Evolutionary conservation across 179 eudicot species (phyloP), one percentile per base, ranked within the genome.

Genomic region (Silene noctiflora): DNA sequence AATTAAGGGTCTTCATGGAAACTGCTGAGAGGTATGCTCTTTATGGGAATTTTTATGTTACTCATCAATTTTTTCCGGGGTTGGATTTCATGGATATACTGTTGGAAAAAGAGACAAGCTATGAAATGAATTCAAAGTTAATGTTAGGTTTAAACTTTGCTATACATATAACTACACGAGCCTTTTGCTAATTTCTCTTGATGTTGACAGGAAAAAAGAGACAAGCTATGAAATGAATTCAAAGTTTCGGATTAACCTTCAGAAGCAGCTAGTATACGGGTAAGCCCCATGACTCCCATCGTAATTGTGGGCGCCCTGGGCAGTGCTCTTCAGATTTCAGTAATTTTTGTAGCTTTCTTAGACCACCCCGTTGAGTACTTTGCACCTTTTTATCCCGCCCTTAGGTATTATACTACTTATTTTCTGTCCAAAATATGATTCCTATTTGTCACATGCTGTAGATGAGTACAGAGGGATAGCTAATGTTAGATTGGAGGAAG

Each of bases 181-280:
- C 20, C 14, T 48, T 71, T 71, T 51, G 19, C 19, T 53, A 53
- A 53, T 53, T 53, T 14, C 62, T 72, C 27, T 31, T 25, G 67
- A 46, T 66, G 14, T 66, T 73, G 31, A 56, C 90, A 93, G 99
- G 91, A 95, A 91, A 83, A 93, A 82, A 84, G 99, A 93, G 75
- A 81, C 81, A 62, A 87, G 84, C 80, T 95, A 91, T 78, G 81
- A 76, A 85, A 77, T 95, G 80, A 93, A 93, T 81, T 79, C 81
- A 24, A 86, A 82, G 24, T 93, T 95, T 80, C 97, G 90, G 85
- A 66, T 75, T 33, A 91, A 93, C 83, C 90, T 95, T 71, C 99
- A 83, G 84, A 89, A 89, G 84, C 97, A 95, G 84, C 84, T 95
- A 72, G 71, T 85, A 73, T 84, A 85, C 69, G 97, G 99, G 99